phyloP scores from a whole-genome alignment of 768 basidiomycete genomes.

The Xerocomellus amylosporus region DNA sequence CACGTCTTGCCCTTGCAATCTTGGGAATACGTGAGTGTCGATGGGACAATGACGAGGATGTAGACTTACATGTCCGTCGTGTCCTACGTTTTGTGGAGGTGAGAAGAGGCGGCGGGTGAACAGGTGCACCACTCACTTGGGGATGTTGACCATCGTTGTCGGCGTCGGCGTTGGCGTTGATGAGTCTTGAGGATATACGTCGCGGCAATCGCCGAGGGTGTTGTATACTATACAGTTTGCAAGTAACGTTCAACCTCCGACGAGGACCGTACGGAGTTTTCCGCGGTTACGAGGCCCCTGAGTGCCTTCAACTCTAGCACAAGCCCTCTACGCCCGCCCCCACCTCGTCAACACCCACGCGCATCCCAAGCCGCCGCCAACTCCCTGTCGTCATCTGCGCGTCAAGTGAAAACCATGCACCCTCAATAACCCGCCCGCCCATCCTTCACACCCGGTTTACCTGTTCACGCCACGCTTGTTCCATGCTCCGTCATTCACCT shows the following conservation, averaged over 20 bases:
- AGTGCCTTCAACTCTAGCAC: no score
- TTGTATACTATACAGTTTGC: slow-evolving; percentile 25
- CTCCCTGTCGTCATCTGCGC: slow-evolving; percentile 24
- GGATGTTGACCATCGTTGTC: slow-evolving; percentile 85
- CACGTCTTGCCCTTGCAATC: slow-evolving; percentile 96
- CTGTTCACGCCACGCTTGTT: slow-evolving; percentile 75
- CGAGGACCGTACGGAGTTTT: background rate
- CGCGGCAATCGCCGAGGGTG: slow-evolving; percentile 27
- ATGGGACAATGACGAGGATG: background rate
- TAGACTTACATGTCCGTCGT: slow-evolving; percentile 87
- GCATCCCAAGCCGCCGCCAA: no score
- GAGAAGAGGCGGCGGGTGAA: slow-evolving; percentile 12
- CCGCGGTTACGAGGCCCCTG: background rate
- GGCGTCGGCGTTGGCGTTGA: slow-evolving; percentile 27
- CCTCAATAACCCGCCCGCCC: no score
- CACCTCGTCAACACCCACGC: no score
- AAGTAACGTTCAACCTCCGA: slow-evolving; percentile 23
- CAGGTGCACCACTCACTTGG: slow-evolving; percentile 61
- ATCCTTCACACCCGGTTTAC: no score
- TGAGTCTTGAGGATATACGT: slow-evolving; percentile 12
- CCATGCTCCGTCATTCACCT: slow-evolving; percentile 75
- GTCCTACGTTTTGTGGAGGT: slow-evolving; percentile 51
- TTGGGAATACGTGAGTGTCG: slow-evolving; percentile 30
- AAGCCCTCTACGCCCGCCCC: no score
- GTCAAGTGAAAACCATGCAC: no score